Base-by-base conservation (phyloP, 1,284 basidiomycete species). In the Cryptococcus amylolentus region DNA sequence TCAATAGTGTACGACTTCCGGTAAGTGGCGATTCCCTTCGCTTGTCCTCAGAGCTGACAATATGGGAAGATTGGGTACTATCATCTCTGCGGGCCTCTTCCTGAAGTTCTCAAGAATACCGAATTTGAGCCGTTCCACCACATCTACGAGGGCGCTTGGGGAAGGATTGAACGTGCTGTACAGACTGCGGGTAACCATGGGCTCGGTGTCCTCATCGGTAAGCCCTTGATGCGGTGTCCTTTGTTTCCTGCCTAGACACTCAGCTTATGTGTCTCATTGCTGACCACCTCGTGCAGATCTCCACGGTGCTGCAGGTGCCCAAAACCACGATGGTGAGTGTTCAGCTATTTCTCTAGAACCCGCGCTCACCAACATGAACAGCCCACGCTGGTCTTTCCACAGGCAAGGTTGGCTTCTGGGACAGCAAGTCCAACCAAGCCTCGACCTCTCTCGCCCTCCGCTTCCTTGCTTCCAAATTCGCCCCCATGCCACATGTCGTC, bases 1-100 rank as follows among this genome's bases (percentile, higher is more conserved):
- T 92, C 70, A 94, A 92, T 66, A 83, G 87, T 39, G 89, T 93
- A 62, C 81, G 91, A 57, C 83, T 94, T 55, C 91, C 91, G 23
- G 87, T 93, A 65, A 65, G 84, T 72, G 31, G 31, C 31, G 10
- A 35, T 35, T 35, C 41, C 44, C 49, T 44, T 5, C 9, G 12
- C 5, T 12, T 18, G 42, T n/a, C 9, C 7, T 2, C 6, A 35
- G 31, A 35, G 31, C 31, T 35, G 31, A 35, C 31, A 35, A 10
- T 8, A 35, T 23, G 41, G 41, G 1, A 61, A 91, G 89, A 87
- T 92, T 68, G 87, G 86, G 26, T 88, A 86, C 77, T 87, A 91
- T 77, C 85, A 91, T 70, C 62, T 90, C 43, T 84, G 84, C 54
- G 82, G 83, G 2, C 79, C 79, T 9, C 83, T 88, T 54, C 81